Base-by-base conservation (phyloP, 2,329 filamentous ascomycete genomes). In the Paracorniculantispora psalliotae region DNA sequence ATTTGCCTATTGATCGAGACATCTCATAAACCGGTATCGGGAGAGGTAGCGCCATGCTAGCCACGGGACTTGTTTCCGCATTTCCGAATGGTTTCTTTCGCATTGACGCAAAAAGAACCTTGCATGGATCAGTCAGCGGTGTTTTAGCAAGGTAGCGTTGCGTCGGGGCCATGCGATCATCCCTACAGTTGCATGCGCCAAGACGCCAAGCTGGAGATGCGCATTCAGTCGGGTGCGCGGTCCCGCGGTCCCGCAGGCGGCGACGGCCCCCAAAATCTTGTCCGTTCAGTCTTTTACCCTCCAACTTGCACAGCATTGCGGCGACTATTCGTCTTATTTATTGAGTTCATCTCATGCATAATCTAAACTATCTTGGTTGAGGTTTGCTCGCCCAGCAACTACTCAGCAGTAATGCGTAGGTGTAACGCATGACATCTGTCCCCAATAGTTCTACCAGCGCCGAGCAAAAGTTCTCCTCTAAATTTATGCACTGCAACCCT, bases 401-500 rank as follows among this genome's bases (percentile, higher is more conserved):
- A n/a, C n/a, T n/a, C n/a, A n/a, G n/a, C n/a, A n/a, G n/a, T n/a
- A n/a, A n/a, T n/a, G n/a, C n/a, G n/a, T n/a, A n/a, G n/a, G n/a
- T n/a, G n/a, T n/a, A n/a, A n/a, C n/a, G n/a, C n/a, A n/a, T n/a
- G n/a, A n/a, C n/a, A n/a, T n/a, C n/a, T n/a, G n/a, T n/a, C n/a
- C n/a, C n/a, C n/a, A n/a, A n/a, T n/a, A 39, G 13, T 26, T 19
- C n/a, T 26, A 25, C 41, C 25, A 55, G 33, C 35, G 39, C 39
- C 52, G 52, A 55, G 23, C 52, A 55, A 55, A 55, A 55, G 52
- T 46, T 46, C 49, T 52, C 10, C 7, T 9, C 21, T n/a, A 30
- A 19, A 41, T 43, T 53, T 4, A 54, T 55, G 51, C 51, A 10
- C 2, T 12, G 12, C 17, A 15, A 12, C 33, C 26, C 43, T 35